Evolutionary conservation across 2,329 filamentous ascomycete genomes (phyloP).

Genomic region (Trichoderma arundinaceum): DNA sequence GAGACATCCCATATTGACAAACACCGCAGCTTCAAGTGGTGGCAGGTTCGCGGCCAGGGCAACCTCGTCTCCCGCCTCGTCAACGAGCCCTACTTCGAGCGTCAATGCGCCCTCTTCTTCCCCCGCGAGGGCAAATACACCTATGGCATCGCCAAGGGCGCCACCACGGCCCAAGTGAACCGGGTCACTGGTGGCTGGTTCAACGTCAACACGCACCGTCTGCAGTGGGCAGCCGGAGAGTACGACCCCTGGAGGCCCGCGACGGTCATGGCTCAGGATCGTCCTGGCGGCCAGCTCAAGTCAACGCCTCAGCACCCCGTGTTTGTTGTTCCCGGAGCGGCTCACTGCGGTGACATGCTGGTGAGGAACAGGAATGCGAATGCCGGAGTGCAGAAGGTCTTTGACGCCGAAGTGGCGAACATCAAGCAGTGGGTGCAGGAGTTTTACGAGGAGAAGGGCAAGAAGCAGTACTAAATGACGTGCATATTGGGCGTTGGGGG

Average conservation of each 20-base stretch:
- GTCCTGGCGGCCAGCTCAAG: constrained; percentile 59
- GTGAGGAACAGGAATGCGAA: constrained; percentile 54
- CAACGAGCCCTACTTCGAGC: constrained; percentile 57
- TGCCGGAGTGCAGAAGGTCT: constrained; percentile 33
- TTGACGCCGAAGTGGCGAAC: constrained; percentile 53
- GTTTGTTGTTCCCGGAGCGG: constrained; percentile 57
- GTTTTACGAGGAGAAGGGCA: constrained; percentile 44
- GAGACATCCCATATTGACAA: constrained; percentile 37
- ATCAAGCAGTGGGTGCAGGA: constrained; percentile 61
- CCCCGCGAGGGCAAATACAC: constrained; percentile 54
- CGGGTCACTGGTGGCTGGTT: constrained; percentile 61
- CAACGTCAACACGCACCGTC: constrained; percentile 55
- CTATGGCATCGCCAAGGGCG: constrained; percentile 53
- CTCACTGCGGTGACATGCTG: constrained; percentile 62
- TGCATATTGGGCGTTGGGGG: constrained; percentile 4
- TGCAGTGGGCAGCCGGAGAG: constrained; percentile 64
- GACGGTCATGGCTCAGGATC: constrained; percentile 57
- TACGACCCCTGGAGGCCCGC: constrained; percentile 65
- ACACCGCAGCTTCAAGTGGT: constrained; percentile 36
- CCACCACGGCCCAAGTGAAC: constrained; percentile 57
- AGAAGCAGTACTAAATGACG: not conserved
- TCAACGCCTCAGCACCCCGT: constrained; percentile 56
- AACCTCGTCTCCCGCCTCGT: constrained; percentile 60
- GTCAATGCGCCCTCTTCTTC: constrained; percentile 62
- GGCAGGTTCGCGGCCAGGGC: constrained; percentile 51